phyloP scores from a whole-genome alignment of 805 yeast genomes.

The Cyberlindnera samutprakarnensis region DNA sequence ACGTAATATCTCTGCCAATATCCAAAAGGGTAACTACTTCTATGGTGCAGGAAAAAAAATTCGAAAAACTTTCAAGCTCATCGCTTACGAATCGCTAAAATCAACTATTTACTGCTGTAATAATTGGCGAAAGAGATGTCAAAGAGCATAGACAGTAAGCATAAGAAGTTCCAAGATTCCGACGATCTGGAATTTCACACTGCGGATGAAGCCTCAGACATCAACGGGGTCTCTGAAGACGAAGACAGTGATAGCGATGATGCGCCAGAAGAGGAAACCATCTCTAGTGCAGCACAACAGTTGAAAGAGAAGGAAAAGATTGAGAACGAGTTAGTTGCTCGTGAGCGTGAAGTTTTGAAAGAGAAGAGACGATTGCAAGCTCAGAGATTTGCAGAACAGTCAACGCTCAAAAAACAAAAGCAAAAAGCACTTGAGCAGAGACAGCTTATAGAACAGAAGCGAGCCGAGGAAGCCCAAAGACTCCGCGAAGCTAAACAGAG shows the following conservation, averaged over 20 bases:
- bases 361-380: constrained; percentile 22
- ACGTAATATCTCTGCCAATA: too few relatives aligned
- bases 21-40: too few relatives aligned
- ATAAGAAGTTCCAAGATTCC: constrained; percentile 18
- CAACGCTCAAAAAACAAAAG: constrained; percentile 16
- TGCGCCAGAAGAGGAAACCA: constrained; percentile 44
- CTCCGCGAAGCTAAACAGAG: constrained; percentile 9
- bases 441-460: constrained; percentile 14
- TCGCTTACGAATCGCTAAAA: too few relatives aligned
- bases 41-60: too few relatives aligned
- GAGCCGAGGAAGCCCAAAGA: constrained; percentile 12
- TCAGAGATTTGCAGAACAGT: constrained; percentile 17
- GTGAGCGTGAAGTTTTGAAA: constrained; percentile 19
- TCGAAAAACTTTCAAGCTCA: constrained; percentile 5
- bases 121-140: too few relatives aligned
- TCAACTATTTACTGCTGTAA: too few relatives aligned
- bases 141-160: constrained; percentile 4
- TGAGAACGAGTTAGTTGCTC: constrained; percentile 21
- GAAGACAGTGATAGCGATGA: constrained; percentile 28
- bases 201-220: constrained; percentile 14
- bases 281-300: constrained; percentile 17
- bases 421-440: constrained; percentile 14
- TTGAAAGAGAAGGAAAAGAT: constrained; percentile 17
- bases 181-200: constrained; percentile 13
- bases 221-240: constrained; percentile 2